Percentiles rank a stretch among this genome's conserved stretches.
phyloP scores from a whole-genome alignment of 2,329 filamentous ascomycete genomes.

The Penicillium brevicompactum region DNA sequence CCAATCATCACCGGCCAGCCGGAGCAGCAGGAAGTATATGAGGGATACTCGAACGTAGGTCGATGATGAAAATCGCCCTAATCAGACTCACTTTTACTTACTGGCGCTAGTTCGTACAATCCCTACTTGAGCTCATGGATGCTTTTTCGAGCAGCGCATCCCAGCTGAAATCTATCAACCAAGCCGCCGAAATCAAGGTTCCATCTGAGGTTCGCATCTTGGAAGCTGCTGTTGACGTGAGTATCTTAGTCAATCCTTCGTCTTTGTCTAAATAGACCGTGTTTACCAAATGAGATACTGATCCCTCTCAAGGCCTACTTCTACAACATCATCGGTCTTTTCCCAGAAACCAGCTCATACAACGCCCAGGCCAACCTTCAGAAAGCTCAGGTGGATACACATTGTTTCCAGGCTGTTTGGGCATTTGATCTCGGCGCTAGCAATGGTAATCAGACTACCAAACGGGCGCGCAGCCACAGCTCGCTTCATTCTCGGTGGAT shows the following conservation, averaged over 20 bases:
- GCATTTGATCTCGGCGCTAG: conserved; percentile 9
- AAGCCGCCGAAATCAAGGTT: conserved; percentile 2
- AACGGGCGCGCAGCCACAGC: background rate
- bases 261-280: background rate
- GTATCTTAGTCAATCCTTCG: background rate
- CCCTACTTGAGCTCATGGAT: conserved; percentile 15
- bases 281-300: background rate
- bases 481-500: conserved; percentile 1
- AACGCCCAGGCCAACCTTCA: conserved; percentile 15
- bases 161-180: conserved; percentile 6
- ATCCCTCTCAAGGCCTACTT: conserved; percentile 12
- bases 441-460: background rate
- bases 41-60: conserved; percentile 17
- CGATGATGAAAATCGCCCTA: background rate
- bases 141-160: conserved; percentile 11
- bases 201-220: conserved; percentile 9
- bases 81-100: background rate
- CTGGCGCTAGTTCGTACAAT: conserved; percentile 11
- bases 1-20: conserved; percentile 5
- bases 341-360: conserved; percentile 13
- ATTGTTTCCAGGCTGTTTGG: conserved; percentile 15
- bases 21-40: conserved; percentile 13
- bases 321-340: conserved; percentile 16
- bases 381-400: conserved; percentile 16
- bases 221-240: conserved; percentile 8